Percentiles rank a stretch among this genome's conserved stretches.
Evolutionary conservation across 805 yeast genomes (phyloP).

Genomic region (Ogataea pignaliae): DNA sequence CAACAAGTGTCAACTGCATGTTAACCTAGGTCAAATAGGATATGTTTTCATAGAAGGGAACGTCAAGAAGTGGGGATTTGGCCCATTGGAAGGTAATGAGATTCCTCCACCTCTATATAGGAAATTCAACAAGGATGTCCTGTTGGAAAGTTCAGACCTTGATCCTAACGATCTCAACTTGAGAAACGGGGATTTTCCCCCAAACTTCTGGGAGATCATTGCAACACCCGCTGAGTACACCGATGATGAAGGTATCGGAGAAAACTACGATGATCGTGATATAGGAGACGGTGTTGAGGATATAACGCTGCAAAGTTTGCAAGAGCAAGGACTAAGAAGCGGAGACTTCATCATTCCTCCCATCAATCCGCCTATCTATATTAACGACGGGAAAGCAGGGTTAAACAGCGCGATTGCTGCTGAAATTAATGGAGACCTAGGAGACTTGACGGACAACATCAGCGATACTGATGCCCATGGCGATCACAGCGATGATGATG

Average conservation of each 20-base stretch:
- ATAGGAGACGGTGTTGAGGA: conserved; percentile 6
- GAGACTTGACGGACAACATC: not conserved
- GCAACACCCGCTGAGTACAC: conserved; percentile 25
- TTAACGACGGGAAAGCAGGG: not conserved
- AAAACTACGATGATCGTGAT: conserved; percentile 16
- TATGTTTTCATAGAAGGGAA: conserved; percentile 89
- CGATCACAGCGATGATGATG: conserved; percentile 1
- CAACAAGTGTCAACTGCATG: conserved; percentile 77
- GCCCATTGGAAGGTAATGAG: conserved; percentile 81
- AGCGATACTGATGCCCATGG: not conserved
- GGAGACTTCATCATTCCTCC: conserved; percentile 19
- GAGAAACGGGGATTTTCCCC: conserved; percentile 45
- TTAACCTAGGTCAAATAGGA: conserved; percentile 88
- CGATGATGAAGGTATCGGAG: conserved; percentile 27
- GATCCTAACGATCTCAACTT: conserved; percentile 43
- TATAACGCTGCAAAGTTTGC: conserved; percentile 25
- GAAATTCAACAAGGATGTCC: conserved; percentile 68
- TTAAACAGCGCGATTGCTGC: not conserved
- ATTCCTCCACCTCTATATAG: conserved; percentile 95
- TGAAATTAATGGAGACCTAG: not conserved
- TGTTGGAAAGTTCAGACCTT: conserved; percentile 58
- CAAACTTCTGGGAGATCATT: conserved; percentile 45
- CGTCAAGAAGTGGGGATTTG: conserved; percentile 93
- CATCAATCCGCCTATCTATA: conserved; percentile 11
- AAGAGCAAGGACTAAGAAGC: conserved; percentile 14